Base-by-base conservation (phyloP, 139 green algal genomes). In the Tetraselmis chui region DNA sequence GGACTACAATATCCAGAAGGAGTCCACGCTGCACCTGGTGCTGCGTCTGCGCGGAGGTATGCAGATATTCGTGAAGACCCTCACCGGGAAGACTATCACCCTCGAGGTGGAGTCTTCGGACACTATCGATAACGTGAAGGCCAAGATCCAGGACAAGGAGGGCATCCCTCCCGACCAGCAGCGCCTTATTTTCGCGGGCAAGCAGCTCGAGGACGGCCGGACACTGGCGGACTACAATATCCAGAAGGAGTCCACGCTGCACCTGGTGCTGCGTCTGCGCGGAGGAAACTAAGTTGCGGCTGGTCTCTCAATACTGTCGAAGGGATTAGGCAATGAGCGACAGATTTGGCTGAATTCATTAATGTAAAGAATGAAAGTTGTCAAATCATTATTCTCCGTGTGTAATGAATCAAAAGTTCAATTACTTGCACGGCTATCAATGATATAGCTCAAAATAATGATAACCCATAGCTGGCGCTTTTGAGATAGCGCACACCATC, bases 1-100 rank as follows among this genome's bases (percentile, higher is more conserved):
- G 1, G 95, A 98, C 88, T 98, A 98, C 95, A 98, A 98, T 90
- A 98, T 98, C 82, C 94, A 98, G 90, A 98, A 98, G 91, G 94
- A 94, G 88, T 89, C 81, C 24, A 94, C 91, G 0, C 87, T 94
- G 25, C 91, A 94, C 80, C 85, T 94, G 83, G 91, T 94, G 83
- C 89, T 94, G 30, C 88, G 91, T 29, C 45, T 67, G 74, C 82
- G 24, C 45, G 45, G 45, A 82, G 28, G 87, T 22, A 82, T 83
- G 28, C 83, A n/a, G 27, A 18, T 28, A 75, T 87, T 83, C 78
- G 32, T 59, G 23, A 23, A 67, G 11, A 67, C 18, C 45, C 45
- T 67, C 45, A 67, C 45, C 18, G 18, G 45, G 45, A 18, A 5
- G 18, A 25, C 45, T 67, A 32, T 79, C 18, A 5, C 29, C 29